Conservation (phyloP, 2,329 filamentous ascomycete species). For the Mycosphaerella sp. region DNA sequence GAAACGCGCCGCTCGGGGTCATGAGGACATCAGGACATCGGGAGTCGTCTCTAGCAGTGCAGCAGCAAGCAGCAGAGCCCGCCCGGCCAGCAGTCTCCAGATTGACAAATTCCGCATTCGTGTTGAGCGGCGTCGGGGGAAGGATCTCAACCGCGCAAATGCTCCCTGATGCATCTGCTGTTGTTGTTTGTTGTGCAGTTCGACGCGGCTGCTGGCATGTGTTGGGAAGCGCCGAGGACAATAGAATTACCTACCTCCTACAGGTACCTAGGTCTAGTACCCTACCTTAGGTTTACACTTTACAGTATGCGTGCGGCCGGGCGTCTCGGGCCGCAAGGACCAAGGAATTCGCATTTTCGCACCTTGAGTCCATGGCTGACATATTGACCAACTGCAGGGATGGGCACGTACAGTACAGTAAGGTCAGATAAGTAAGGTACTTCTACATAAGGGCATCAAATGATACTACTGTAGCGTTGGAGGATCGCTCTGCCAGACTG, state of each 20-base stretch:
- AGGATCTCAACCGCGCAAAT: neutral
- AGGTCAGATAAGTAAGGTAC: too few species aligned
- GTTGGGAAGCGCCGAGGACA: slow-evolving; percentile 14
- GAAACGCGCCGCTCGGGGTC: slow-evolving; percentile 10
- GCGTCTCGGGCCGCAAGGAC: slow-evolving; percentile 8
- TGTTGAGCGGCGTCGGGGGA: neutral
- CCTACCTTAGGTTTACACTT: neutral
- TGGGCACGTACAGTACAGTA: too few species aligned
- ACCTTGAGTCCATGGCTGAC: too few species aligned
- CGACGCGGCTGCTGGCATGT: slow-evolving; percentile 11
- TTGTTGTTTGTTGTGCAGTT: slow-evolving; percentile 16
- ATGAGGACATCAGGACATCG: slow-evolving; percentile 13
- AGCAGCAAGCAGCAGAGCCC: neutral
- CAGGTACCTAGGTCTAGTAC: too few species aligned
- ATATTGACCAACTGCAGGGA: too few species aligned
- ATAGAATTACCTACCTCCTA: too few species aligned
- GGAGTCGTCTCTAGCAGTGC: slow-evolving; percentile 6
- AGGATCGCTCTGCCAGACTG: too few species aligned
- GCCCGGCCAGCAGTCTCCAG: neutral
- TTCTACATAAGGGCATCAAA: too few species aligned
- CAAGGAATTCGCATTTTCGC: neutral
- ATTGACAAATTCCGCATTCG: slow-evolving; percentile 18
- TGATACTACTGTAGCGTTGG: too few species aligned
- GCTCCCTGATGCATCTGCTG: slow-evolving; percentile 9
- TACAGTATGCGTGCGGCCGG: slow-evolving; percentile 13